Base-by-base conservation (phyloP, 176 grass and related monocot genomes). In the Ensete ventricosum region DNA sequence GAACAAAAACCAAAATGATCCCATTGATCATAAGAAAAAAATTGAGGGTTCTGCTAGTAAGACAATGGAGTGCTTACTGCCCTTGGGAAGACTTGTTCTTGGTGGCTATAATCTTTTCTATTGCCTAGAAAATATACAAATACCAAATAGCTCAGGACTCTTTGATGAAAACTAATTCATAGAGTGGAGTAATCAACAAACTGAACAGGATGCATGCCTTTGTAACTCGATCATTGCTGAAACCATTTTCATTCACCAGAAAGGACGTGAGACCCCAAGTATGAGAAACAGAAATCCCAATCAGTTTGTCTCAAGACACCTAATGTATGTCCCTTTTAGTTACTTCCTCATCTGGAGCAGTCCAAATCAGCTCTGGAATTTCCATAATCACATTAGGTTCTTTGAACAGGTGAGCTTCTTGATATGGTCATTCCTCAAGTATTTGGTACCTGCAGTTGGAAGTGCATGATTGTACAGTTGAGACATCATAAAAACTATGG, bases 391-490 rank as follows among this genome's bases (percentile, higher is more conserved):
- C 87, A 75, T 81, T 85, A 50, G 94, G 88, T 80, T 93, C 72
- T 82, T 91, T 93, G 75, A 97, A 97, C 82, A 93, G 84, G 1
- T 29, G 72, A 84, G 89, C 88, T 86, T 97, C 94, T 76, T 87
- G 81, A 74, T 91, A 93, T 76, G 94, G 90, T 90, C 94, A 97
- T 11, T 93, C 90, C 78, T 97, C 84, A 51, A 85, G 90, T 76
- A 93, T 87, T 81, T 80, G 83, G 79, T 83, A 97, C 78, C 94
- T 97, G 80, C 73, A 57, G 19, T 74, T 16, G 8, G 19, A 57
- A 71, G 50, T 10, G 17, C 9, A 51, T 4, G 10, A 65, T 27
- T 43, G 12, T 12, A 20, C 24, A 20, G 57, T 60, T 60, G 66
- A 70, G 34, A 43, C 4, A 43, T 43, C 34, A 43, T 43, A 43